Percentiles rank a stretch among this genome's conserved stretches.
Conservation (phyloP, 306 rosid species). For the Boehmeria nivea region DNA sequence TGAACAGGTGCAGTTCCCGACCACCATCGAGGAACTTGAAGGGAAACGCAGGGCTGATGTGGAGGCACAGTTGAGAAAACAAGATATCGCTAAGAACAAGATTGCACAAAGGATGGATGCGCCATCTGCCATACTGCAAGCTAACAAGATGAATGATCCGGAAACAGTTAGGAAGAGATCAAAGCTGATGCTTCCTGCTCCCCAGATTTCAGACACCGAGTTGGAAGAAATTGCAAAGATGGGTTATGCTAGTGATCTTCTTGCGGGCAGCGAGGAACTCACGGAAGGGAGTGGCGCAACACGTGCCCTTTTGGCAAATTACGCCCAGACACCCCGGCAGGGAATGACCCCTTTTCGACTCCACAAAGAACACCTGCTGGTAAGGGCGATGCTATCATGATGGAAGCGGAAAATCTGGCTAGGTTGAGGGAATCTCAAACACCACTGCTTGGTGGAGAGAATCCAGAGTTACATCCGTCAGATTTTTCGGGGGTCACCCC, state of each 20-base stretch:
- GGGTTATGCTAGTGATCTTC: conserved; percentile 89
- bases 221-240: conserved; percentile 93
- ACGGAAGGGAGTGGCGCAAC: conserved; percentile 80
- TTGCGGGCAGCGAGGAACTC: conserved; percentile 63
- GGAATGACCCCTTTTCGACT: conserved; percentile 75
- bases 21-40: conserved; percentile 92
- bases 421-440: conserved; percentile 96
- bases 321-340: conserved; percentile 70
- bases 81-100: conserved; percentile 79
- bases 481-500: conserved; percentile 98
- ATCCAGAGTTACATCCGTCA: conserved; percentile 91
- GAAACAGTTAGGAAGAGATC: conserved; percentile 90
- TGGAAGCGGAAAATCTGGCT: conserved; percentile 95
- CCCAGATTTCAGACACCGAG: conserved; percentile 89
- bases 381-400: conserved; percentile 91
- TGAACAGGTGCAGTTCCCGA: conserved; percentile 70
- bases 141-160: conserved; percentile 90
- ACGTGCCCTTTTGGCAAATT: conserved; percentile 80
- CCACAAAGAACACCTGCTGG: conserved; percentile 95
- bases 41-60: conserved; percentile 79
- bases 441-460: conserved; percentile 89
- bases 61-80: conserved; percentile 80
- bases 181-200: conserved; percentile 91
- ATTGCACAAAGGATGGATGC: conserved; percentile 89
- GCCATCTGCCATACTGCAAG: conserved; percentile 79